Evolutionary conservation across 2,329 filamentous ascomycete species (phyloP).

Genomic region (Anthostomella pinea): DNA sequence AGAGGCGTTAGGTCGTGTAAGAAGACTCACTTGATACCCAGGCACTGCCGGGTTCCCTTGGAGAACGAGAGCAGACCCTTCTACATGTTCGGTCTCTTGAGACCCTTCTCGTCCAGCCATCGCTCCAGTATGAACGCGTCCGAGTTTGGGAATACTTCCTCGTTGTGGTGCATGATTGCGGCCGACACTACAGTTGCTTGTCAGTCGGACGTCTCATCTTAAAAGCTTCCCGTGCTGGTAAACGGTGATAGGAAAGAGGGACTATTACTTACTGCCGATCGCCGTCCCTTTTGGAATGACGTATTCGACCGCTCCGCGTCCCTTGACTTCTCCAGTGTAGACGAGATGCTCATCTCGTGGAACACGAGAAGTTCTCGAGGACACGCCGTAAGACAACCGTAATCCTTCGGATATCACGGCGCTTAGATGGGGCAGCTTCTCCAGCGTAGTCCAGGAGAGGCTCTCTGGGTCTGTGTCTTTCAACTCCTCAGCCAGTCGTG

Average conservation of each 20-base stretch:
- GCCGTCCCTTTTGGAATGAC: conserved; percentile 21
- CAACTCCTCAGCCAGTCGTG: conserved; percentile 35
- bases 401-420: conserved; percentile 21
- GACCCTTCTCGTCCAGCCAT: conserved; percentile 16
- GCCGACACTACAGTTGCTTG: conserved; percentile 10
- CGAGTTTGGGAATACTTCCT: conserved; percentile 19
- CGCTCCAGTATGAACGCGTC: conserved; percentile 21
- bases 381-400: conserved; percentile 19
- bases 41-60: conserved; percentile 23
- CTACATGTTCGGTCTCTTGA: conserved; percentile 13
- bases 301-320: conserved; percentile 7
- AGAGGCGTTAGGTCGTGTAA: not conserved
- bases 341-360: conserved; percentile 17
- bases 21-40: conserved; percentile 26
- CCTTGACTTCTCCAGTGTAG: conserved; percentile 15
- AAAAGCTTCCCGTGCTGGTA: not conserved
- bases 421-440: conserved; percentile 21
- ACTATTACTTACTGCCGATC: no score
- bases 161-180: conserved; percentile 18
- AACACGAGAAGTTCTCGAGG: conserved; percentile 14
- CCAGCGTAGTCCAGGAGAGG: conserved; percentile 19
- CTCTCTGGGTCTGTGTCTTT: conserved; percentile 4
- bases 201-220: not conserved
- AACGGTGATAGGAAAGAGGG: not conserved
- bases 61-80: conserved; percentile 16